Evolutionary conservation across 2,329 filamentous ascomycete species (phyloP), one percentile per base, ranked within the genome.

Genomic region (Drechslera avenae): DNA sequence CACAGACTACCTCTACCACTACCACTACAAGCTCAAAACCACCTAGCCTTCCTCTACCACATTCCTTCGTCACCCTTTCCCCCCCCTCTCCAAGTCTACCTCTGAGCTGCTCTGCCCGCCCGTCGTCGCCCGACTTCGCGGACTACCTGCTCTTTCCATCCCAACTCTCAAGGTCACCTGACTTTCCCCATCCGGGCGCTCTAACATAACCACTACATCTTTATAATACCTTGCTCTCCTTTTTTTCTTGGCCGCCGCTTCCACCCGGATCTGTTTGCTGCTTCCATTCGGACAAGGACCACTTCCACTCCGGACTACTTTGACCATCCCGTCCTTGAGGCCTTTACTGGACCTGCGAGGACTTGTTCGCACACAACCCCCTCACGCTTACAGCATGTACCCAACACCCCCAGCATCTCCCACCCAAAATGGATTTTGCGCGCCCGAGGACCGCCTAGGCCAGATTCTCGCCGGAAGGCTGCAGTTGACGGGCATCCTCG

Each of bases 371-470:
- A n/a, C n/a, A n/a, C n/a, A n/a, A n/a, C 36, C 16, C 41, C 40
- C 51, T 46, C 52, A 42, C 47, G 40, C 46, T 44, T 44, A 56
- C 72, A 76, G 50, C 49, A 80, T 80, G 78, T 75, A 78, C 59
- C 78, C 75, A 43, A 80, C 79, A 50, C 79, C 79, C 39, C 79
- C 79, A 61, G 69, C 76, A 55, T 80, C 79, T 49, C 79, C 79
- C 36, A 67, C 69, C 47, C 72, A 72, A 63, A 71, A 72, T 75
- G 73, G 70, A 65, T 70, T 73, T 50, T 75, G 72, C 62, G 65
- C 72, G 39, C 91, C 92, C 34, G 90, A 96, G 82, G 90, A 92
- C 71, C 86, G 91, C 69, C 77, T 97, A 80, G 92, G 93, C 74
- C 85, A 87, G 63, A 81, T 93, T 63, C 83, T 97, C 60, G 90